Base-by-base conservation (phyloP, 1,284 basidiomycete species). In the Phenoliferia sp. region DNA sequence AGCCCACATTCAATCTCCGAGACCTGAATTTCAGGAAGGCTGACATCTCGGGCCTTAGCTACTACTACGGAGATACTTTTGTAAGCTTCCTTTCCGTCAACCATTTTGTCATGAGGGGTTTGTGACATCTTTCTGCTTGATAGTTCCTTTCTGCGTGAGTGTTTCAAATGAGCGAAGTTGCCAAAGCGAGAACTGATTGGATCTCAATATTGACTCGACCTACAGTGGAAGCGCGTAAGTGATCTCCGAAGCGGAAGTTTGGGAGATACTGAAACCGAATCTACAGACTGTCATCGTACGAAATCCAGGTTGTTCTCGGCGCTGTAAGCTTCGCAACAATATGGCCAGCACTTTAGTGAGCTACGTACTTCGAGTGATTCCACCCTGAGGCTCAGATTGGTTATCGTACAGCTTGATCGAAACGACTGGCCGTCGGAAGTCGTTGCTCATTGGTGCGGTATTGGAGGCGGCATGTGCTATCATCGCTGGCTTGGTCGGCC, bases 401-500 rank as follows among this genome's bases (percentile, higher is more conserved):
- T 61, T 19, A 15, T 28, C 78, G 17, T 74, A 79, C 66, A 77
- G 74, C 73, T 71, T 77, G 6, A 77, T 79, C 60, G 79, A 63
- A 39, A 66, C 74, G 44, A 61, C 78, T n/a, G 79, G 79, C 12
- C 71, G 79, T 26, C 72, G 79, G 28, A 76, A 75, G 34, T 71
- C 72, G 63, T 81, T 90, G 0, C 83, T 90, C 39, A 83, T 83
- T n/a, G 89, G 89, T 4, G 84, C 88, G 17, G 73, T 85, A 17
- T 77, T 84, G 62, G 85, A 90, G 80, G 87, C 85, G 10, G 64
- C 72, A 16, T 89, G 87, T 71, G 82, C 87, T 5, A 69, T 88
- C 59, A 86, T 88, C 59, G 86, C 88, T 10, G 88, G 86, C 19
- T 80, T 90, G 16, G 88, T 87, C 56, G 89, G 88, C 0, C 87